phyloP scores from a whole-genome alignment of 2,329 filamentous ascomycete species.

The Colletotrichum phormii region DNA sequence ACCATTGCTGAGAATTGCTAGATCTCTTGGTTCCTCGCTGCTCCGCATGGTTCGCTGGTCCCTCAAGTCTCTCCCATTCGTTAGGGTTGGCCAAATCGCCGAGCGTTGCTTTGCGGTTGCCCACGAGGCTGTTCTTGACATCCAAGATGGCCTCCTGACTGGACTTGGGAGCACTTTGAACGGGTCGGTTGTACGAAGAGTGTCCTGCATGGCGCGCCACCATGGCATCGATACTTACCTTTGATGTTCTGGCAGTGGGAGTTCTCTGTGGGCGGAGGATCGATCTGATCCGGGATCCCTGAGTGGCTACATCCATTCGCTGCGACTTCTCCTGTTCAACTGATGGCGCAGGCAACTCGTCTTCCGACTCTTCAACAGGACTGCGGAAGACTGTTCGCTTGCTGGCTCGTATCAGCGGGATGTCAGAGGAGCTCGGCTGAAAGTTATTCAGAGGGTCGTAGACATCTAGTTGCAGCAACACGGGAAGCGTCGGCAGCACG shows the following conservation, averaged over 20 bases:
- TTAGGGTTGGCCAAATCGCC: neutral
- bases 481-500: neutral
- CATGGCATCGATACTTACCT: neutral
- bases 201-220: neutral
- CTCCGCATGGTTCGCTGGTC: neutral
- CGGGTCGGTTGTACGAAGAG: slow-evolving; percentile 16
- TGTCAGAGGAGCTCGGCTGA: slow-evolving; percentile 9
- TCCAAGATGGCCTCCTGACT: neutral
- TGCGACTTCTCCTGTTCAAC: slow-evolving; percentile 5
- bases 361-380: slow-evolving; percentile 9
- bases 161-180: neutral
- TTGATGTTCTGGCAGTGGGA: neutral
- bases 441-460: neutral
- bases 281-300: neutral
- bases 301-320: neutral
- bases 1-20: neutral
- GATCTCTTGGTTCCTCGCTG: neutral
- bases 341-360: neutral
- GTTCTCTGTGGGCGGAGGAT: neutral
- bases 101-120: neutral
- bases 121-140: slow-evolving; percentile 9
- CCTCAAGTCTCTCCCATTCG: neutral
- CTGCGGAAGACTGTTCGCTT: slow-evolving; percentile 18
- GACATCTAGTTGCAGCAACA: neutral
- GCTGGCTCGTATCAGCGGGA: neutral